Evolutionary conservation across 2,329 filamentous ascomycete species (phyloP), one percentile per base, ranked within the genome.

Genomic region (Fusarium sp.): DNA sequence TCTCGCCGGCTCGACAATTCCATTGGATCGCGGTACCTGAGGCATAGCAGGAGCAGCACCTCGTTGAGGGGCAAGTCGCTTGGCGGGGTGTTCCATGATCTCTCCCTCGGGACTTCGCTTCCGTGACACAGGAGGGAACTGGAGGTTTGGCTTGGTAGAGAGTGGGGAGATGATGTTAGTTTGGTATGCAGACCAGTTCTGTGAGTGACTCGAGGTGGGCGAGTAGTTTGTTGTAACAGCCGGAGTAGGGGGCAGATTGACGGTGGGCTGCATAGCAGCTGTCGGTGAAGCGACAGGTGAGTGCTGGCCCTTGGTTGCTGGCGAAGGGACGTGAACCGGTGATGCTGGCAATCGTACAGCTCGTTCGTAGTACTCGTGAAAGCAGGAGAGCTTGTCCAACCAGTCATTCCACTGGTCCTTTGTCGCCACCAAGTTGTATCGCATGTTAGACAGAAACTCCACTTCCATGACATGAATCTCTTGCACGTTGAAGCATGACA

Each of bases 391-490:
- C 79, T 94, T 94, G 67, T 85, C 83, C 75, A 98, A 90, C 96
- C 96, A 98, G 57, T 90, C 87, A 51, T 90, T 86, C 96, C 96
- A 99, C 78, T 97, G 89, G 56, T 90, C 86, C 77, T 94, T 91
- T 6, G 94, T 97, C 6, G 93, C 94, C 77, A 95, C 90, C 10
- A 99, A 84, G 74, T 93, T 94, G 81, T 98, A 99, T 76, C 95
- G 90, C 91, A 99, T 97, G 80, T 98, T 98, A 84, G 95, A 98
- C 69, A 99, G 84, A 75, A 99, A 99, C 79, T 99, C 96, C n/a
- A 99, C 96, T 79, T 99, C 96, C 96, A 99, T 99, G 46, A 98
- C 92, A 79, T 99, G 96, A 54, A 99, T 97, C 80, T 99, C 96
- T 65, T 92, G 90, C 14, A 98, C 95, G 3, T 93, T 90, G 66